Conservation (phyloP, 2,329 filamentous ascomycete genomes). For the Ophiosphaerella korrae region DNA sequence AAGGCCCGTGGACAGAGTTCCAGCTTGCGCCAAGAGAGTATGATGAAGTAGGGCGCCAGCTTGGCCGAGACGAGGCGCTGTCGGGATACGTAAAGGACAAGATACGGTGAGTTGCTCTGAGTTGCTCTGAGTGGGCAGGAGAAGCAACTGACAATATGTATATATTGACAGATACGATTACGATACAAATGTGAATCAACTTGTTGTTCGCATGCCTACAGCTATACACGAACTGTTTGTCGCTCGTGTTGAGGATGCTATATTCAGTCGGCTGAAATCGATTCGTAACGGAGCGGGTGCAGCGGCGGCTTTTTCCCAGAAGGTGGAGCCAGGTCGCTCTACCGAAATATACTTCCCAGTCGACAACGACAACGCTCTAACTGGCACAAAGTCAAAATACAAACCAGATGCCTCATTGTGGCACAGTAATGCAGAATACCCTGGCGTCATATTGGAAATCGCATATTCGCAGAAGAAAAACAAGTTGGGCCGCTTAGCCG, state of each 20-base stretch:
- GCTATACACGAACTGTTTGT: no score
- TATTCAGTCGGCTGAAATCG: no score
- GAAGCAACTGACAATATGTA: no score
- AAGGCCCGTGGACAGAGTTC: neutral
- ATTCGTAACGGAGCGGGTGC: no score
- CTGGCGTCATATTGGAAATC: conserved; percentile 22
- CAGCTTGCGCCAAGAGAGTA: conserved; percentile 13
- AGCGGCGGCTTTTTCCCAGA: conserved; percentile 14
- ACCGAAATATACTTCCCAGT: conserved; percentile 16
- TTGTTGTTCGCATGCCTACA: no score
- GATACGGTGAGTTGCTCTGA: no score
- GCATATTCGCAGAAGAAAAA: conserved; percentile 23
- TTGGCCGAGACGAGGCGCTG: no score
- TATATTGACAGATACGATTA: no score
- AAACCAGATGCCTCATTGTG: conserved; percentile 20
- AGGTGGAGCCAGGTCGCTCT: conserved; percentile 14
- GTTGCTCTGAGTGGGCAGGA: no score
- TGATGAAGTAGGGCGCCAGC: conserved; percentile 6
- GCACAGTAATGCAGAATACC: conserved; percentile 20
- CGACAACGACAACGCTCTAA: neutral
- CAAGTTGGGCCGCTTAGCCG: conserved; percentile 10
- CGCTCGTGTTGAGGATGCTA: no score
- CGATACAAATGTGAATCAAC: no score
- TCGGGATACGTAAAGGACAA: no score
- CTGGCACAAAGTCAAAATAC: conserved; percentile 15